Percentiles rank a stretch among this genome's conserved stretches.
phyloP scores from a whole-genome alignment of 306 rosid genomes.

The Medicago ruthenica region DNA sequence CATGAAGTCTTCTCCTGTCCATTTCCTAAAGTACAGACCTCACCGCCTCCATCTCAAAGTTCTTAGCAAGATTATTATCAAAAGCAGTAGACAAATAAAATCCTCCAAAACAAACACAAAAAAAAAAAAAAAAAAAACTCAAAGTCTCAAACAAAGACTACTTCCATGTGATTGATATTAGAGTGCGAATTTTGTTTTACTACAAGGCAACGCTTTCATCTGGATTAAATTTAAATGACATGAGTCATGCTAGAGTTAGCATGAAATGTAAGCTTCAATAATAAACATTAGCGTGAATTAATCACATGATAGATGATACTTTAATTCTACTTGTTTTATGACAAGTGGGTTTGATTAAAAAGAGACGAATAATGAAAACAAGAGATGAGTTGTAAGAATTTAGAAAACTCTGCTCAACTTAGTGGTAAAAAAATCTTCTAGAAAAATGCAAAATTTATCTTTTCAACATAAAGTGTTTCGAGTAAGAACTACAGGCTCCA shows the following conservation, averaged over 20 bases:
- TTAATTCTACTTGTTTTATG: not conserved
- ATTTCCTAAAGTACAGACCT: not conserved
- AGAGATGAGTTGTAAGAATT: not conserved
- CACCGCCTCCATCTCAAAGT: not conserved
- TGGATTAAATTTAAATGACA: no score
- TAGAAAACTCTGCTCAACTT: not conserved
- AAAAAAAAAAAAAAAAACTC: not conserved
- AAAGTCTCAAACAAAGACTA: not conserved
- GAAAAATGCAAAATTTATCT: slow-evolving; percentile 1
- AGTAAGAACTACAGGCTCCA: slow-evolving; percentile 28
- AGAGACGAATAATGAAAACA: slow-evolving; percentile 13
- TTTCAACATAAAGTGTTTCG: not conserved
- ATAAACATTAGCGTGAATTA: slow-evolving; percentile 11
- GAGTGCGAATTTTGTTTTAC: not conserved
- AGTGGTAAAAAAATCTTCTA: not conserved
- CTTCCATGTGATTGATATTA: not conserved
- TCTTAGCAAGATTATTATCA: not conserved
- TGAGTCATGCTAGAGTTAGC: no score
- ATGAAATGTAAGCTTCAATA: not conserved
- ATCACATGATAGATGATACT: slow-evolving; percentile 3
- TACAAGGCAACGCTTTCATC: not conserved
- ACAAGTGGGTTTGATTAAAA: not conserved
- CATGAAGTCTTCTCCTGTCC: slow-evolving; percentile 8
- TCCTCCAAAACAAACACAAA: not conserved
- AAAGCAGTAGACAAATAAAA: slow-evolving; percentile 17